These are phyloP conservation scores for Starmerella floricola DNA, from an alignment of 805 yeast genomes.

Conservation along the genomic window DNA sequence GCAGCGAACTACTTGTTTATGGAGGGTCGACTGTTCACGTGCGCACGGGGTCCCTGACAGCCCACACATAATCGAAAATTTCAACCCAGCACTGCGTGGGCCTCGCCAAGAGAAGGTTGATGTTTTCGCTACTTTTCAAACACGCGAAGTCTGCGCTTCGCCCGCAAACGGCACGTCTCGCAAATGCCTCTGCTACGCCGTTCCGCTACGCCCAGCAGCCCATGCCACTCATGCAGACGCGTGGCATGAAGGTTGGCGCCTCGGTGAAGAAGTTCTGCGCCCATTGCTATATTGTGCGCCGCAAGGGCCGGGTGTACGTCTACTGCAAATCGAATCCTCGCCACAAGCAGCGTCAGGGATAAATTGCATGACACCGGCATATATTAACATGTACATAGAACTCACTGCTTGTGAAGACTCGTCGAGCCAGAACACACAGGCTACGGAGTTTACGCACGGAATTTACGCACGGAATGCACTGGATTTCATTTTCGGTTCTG, in stretches of 20 bases:
- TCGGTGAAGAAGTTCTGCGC: constrained; percentile 88
- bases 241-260: constrained; percentile 85
- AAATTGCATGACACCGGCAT: constrained; percentile 3
- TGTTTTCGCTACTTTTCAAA: constrained; percentile 7
- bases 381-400: constrained; percentile 8
- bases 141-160: constrained; percentile 5
- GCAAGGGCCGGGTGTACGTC: constrained; percentile 89
- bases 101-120: too few relatives aligned
- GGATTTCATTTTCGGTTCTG: too few relatives aligned
- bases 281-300: constrained; percentile 82
- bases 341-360: constrained; percentile 80
- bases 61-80: not conserved
- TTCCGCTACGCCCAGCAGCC: not conserved
- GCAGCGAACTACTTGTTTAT: too few relatives aligned
- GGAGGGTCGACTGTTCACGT: too few relatives aligned
- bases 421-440: too few relatives aligned
- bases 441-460: too few relatives aligned
- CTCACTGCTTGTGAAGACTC: too few relatives aligned
- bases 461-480: too few relatives aligned
- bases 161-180: not conserved
- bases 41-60: not conserved
- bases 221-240: constrained; percentile 19
- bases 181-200: not conserved
- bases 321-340: constrained; percentile 86
- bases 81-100: too few relatives aligned